A percentile compares a stretch with the other conserved stretches of the same genome.
Conservation (phyloP, 75 land plant genomes). For the Isoetes taiwanensis region DNA sequence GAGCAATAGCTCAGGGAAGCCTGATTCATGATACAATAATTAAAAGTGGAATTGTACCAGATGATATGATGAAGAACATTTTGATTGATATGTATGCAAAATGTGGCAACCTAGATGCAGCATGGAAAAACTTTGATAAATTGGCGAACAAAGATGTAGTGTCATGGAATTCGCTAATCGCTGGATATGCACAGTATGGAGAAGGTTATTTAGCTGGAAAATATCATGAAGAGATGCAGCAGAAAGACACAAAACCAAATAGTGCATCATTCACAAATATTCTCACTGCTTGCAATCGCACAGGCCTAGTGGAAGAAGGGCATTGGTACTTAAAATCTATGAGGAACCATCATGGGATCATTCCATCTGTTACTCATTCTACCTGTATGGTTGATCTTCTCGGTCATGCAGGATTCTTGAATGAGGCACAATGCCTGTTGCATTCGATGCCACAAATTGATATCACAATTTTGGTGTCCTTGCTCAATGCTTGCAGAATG, state of each 20-base stretch:
- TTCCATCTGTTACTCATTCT: neutral
- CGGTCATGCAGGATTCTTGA: constrained; percentile 10
- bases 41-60: too few relatives aligned
- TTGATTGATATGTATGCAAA: constrained; percentile 15
- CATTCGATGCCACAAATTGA: too few relatives aligned
- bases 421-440: constrained; percentile 9
- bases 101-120: constrained; percentile 11
- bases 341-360: neutral
- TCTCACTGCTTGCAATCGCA: neutral
- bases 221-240: neutral
- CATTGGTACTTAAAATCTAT: neutral
- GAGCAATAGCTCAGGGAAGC: too few relatives aligned
- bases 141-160: neutral
- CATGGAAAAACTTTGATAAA: neutral
- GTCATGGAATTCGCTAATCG: neutral
- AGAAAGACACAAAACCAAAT: neutral
- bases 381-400: constrained; percentile 9
- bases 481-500: too few relatives aligned
- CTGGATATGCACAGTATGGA: neutral
- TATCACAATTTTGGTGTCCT: too few relatives aligned
- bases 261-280: neutral
- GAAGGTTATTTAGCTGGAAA: neutral
- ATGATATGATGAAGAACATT: too few relatives aligned
- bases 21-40: too few relatives aligned
- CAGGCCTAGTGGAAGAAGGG: neutral